Percentiles rank a stretch among this genome's conserved stretches.
phyloP scores from a whole-genome alignment of 2,329 filamentous ascomycete genomes.

The Fragosphaeria purpurea region DNA sequence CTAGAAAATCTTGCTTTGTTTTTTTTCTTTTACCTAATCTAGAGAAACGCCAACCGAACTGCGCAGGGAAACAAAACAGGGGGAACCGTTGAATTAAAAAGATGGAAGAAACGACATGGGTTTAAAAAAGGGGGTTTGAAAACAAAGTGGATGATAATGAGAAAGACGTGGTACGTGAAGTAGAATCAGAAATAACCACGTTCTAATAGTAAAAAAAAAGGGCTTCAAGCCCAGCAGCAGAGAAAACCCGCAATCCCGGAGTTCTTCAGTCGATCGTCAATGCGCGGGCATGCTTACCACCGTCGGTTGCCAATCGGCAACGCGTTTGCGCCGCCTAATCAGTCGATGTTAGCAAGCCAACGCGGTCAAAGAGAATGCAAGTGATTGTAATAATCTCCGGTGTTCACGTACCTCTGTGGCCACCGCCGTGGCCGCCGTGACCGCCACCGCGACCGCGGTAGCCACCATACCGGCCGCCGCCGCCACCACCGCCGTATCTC shows the following conservation, averaged over 20 bases:
- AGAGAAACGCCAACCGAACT: too few species aligned
- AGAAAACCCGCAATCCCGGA: too few species aligned
- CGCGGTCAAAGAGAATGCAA: background rate
- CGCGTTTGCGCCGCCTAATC: slow-evolving; percentile 33
- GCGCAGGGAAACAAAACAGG: too few species aligned
- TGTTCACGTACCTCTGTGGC: slow-evolving; percentile 21
- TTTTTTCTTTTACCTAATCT: background rate
- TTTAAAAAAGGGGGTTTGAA: too few species aligned
- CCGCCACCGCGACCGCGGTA: slow-evolving; percentile 53
- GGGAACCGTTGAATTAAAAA: too few species aligned
- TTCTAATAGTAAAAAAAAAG: too few species aligned
- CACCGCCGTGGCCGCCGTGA: slow-evolving; percentile 22
- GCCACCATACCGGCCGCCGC: slow-evolving; percentile 62
- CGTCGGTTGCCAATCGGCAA: slow-evolving; percentile 39
- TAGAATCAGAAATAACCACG: too few species aligned
- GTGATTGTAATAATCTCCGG: background rate
- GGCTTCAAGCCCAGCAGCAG: too few species aligned
- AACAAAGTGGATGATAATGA: too few species aligned
- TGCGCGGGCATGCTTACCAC: slow-evolving; percentile 29
- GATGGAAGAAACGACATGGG: too few species aligned
- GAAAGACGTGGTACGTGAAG: too few species aligned
- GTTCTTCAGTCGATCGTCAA: too few species aligned
- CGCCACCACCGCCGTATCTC: slow-evolving; percentile 77
- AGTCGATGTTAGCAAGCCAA: background rate
- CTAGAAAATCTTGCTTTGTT: background rate